phyloP scores from a whole-genome alignment of 306 rosid species.

The Dalbergia oliveri region DNA sequence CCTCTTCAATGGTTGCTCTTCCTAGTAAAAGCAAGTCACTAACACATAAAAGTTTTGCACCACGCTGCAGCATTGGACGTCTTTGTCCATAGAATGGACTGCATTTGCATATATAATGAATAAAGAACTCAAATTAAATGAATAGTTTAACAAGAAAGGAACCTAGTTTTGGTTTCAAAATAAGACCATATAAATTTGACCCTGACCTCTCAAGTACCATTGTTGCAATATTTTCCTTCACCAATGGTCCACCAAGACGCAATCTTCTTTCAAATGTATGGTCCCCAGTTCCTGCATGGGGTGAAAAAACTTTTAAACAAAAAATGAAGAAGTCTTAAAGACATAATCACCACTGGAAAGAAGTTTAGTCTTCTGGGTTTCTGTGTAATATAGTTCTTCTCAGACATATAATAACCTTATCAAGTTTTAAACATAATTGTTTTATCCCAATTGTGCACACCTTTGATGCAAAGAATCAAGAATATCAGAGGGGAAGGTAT shows the following conservation, averaged over 20 bases:
- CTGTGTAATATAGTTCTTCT: neutral
- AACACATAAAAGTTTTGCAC: slow-evolving; percentile 94
- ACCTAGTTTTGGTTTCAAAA: slow-evolving; percentile 18
- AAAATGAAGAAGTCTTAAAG: slow-evolving; percentile 35
- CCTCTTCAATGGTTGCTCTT: slow-evolving; percentile 96
- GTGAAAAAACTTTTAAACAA: neutral
- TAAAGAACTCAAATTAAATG: slow-evolving; percentile 20
- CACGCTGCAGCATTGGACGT: slow-evolving; percentile 87
- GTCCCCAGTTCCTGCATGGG: slow-evolving; percentile 84
- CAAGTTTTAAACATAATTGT: slow-evolving; percentile 11
- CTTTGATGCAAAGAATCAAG: slow-evolving; percentile 32
- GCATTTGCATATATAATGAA: slow-evolving; percentile 52
- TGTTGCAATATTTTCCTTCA: slow-evolving; percentile 93
- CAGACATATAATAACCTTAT: slow-evolving; percentile 20
- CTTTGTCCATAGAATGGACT: slow-evolving; percentile 99
- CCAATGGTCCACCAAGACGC: slow-evolving; percentile 91
- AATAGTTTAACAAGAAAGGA: neutral
- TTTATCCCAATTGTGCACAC: neutral
- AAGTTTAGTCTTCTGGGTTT: slow-evolving; percentile 29
- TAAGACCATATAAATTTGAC: slow-evolving; percentile 36
- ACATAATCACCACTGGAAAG: slow-evolving; percentile 24
- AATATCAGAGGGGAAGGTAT: slow-evolving; percentile 8
- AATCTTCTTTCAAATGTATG: slow-evolving; percentile 90
- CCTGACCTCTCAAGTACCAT: slow-evolving; percentile 97
- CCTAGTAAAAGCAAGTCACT: slow-evolving; percentile 97